Evolutionary conservation across 805 yeast species (phyloP), one percentile per base, ranked within the genome.

Genomic region (Barnettozyma pratensis): DNA sequence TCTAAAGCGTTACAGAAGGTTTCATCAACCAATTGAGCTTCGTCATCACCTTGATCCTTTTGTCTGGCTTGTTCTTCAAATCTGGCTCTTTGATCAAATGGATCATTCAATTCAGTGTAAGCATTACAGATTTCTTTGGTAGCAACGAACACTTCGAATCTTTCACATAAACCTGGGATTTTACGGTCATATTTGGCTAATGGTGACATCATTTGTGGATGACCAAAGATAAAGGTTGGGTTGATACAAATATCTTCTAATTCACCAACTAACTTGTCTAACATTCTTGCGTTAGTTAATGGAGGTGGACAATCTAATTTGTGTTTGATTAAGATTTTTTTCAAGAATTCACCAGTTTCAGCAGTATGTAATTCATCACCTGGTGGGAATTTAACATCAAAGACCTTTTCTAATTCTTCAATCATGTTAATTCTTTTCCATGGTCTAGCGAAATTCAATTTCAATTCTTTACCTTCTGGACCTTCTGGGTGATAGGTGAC

Each of bases 171-270:
- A 62, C 99, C 99, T 52, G 96, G 96, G 55, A 80, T 77, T 52
- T 83, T 78, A 73, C 99, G 85, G 68, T 92, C 87, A 75, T 87
- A 88, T 77, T 92, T 92, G 67, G 99, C 99, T 72, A 92, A 80
- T 58, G 99, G 99, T 50, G 98, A 92, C 99, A 92, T 92, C 95
- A 92, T 89, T 76, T 92, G 97, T 51, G 99, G 99, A 71, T 92
- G 99, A 61, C 99, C 99, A 64, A 89, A 91, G 70, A 92, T 87
- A 72, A 92, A 92, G 42, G 98, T 94, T 61, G 99, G 99, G 78
- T 88, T 94, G 72, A 92, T 87, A 67, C 95, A 88, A 46, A 81
- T 76, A 64, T 91, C 97, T 76, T 92, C 99, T 69, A 85, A 80
- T 69, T 89, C 97, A 66, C 99, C 98, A 61, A 92, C 97, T 56